Conservation (phyloP, 2,329 filamentous ascomycete species). For the Myriosclerotinia scirpicola region DNA sequence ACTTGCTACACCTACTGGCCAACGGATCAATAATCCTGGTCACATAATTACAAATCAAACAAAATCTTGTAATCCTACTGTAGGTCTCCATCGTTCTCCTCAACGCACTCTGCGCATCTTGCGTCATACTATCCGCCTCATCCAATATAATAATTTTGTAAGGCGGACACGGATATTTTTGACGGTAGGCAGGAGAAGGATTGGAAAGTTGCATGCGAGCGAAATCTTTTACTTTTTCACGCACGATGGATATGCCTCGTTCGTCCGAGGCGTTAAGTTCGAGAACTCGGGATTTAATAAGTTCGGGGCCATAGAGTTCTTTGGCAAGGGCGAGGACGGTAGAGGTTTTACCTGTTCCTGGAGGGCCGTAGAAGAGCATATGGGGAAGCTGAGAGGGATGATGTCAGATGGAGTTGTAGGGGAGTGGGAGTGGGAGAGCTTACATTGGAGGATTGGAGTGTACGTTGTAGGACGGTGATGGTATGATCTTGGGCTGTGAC, state of each 20-base stretch:
- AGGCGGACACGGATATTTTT: slow-evolving; percentile 85
- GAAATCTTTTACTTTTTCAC: slow-evolving; percentile 98
- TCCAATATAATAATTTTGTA: slow-evolving; percentile 99
- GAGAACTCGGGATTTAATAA: slow-evolving; percentile 91
- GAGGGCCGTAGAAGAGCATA: slow-evolving; percentile 99
- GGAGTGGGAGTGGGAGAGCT: slow-evolving; percentile 28
- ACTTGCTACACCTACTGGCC: slow-evolving; percentile 91
- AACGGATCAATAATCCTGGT: slow-evolving; percentile 97
- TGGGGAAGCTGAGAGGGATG: slow-evolving; percentile 71
- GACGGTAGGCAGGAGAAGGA: slow-evolving; percentile 61
- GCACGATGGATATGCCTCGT: slow-evolving; percentile 93
- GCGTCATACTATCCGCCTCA: slow-evolving; percentile 98
- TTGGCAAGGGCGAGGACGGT: slow-evolving; percentile 96
- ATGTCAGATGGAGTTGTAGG: slow-evolving; percentile 27
- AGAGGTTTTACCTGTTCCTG: slow-evolving; percentile 95
- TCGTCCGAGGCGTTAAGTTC: slow-evolving; percentile 99
- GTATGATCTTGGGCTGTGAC: slow-evolving; percentile 98
- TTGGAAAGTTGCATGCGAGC: slow-evolving; percentile 92
- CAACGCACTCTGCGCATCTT: slow-evolving; percentile 92
- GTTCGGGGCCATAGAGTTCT: slow-evolving; percentile 92
- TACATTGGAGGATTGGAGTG: slow-evolving; percentile 90
- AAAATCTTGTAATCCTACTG: slow-evolving; percentile 93
- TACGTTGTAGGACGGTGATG: slow-evolving; percentile 86
- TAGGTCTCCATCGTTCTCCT: slow-evolving; percentile 98
- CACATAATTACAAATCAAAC: slow-evolving; percentile 97